These are phyloP conservation scores for Naganishia vaughanmartiniae DNA, from an alignment of 768 basidiomycete species.

Conservation along the genomic window DNA sequence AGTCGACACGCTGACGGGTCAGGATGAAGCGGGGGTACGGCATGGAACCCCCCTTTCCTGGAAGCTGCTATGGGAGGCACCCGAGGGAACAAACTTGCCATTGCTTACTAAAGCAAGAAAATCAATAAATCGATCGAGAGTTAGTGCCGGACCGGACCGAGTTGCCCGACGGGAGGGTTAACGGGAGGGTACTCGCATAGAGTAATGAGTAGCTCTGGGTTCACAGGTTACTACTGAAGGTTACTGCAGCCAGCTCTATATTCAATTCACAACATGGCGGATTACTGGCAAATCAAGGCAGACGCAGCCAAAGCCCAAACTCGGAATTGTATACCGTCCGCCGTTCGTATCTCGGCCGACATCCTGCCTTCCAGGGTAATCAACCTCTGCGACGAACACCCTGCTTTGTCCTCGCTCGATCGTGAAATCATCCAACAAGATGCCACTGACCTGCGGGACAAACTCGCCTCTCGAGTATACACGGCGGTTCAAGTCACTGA, in stretches of 20 bases:
- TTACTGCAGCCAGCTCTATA: no score
- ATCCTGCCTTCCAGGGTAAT: not conserved
- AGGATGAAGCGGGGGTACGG: no score
- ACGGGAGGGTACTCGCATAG: no score
- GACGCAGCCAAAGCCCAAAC: conserved; percentile 7
- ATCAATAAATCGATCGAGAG: no score
- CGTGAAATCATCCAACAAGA: conserved; percentile 5
- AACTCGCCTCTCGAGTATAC: conserved; percentile 15
- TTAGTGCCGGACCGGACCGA: no score
- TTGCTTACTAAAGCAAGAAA: not conserved
- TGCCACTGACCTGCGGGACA: conserved; percentile 1
- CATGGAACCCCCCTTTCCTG: no score
- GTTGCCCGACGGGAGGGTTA: no score
- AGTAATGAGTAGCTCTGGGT: no score
- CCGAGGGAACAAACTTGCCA: not conserved
- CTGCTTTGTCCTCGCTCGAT: not conserved
- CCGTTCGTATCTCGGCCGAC: not conserved
- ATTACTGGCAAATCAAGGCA: not conserved
- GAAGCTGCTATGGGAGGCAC: no score
- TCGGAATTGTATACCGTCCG: not conserved
- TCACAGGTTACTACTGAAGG: no score
- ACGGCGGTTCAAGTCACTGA: conserved; percentile 37
- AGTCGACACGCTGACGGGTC: not conserved
- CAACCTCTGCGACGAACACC: not conserved
- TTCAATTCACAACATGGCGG: not conserved